These are phyloP conservation scores for Papiliotrema fonsecae DNA, from an alignment of 1,284 basidiomycete genomes.

Conservation along the genomic window DNA sequence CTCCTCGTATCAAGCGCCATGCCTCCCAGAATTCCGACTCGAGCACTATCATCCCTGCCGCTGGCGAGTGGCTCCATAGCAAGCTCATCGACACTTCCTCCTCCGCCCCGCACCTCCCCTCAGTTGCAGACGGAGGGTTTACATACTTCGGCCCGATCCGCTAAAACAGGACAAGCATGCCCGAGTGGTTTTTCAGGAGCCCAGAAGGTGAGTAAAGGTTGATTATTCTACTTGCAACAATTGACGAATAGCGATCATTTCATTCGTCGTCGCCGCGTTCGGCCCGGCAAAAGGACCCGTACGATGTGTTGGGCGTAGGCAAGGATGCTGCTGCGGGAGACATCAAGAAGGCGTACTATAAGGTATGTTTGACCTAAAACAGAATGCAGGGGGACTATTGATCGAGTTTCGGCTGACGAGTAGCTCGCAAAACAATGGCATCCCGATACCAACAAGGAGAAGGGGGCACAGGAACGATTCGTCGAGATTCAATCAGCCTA, in stretches of 20 bases:
- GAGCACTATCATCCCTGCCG: constrained; percentile 27
- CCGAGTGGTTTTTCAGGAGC: not conserved
- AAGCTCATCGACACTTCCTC: constrained; percentile 26
- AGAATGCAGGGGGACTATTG: too few relatives aligned
- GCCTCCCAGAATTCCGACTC: constrained; percentile 33
- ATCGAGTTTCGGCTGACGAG: constrained; percentile 2
- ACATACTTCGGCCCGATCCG: constrained; percentile 1
- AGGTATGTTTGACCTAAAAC: constrained; percentile 54
- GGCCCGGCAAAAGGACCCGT: constrained; percentile 77
- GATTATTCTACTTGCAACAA: not conserved
- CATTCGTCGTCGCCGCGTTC: constrained; percentile 60
- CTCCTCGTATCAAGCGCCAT: too few relatives aligned
- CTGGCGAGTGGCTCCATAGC: constrained; percentile 22
- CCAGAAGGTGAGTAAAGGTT: not conserved
- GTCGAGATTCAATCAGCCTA: constrained; percentile 96
- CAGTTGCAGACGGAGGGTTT: not conserved
- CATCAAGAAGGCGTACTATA: constrained; percentile 96
- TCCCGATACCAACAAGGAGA: constrained; percentile 94
- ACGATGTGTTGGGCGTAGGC: constrained; percentile 80
- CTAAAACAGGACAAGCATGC: constrained; percentile 2
- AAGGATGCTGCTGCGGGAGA: constrained; percentile 78
- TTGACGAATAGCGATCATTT: constrained; percentile 58
- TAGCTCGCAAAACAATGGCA: constrained; percentile 97
- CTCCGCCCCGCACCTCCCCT: constrained; percentile 10
- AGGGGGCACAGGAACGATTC: constrained; percentile 85